Conservation (phyloP, 192 early-diverging fungal species). For the Coemansia sp. region DNA sequence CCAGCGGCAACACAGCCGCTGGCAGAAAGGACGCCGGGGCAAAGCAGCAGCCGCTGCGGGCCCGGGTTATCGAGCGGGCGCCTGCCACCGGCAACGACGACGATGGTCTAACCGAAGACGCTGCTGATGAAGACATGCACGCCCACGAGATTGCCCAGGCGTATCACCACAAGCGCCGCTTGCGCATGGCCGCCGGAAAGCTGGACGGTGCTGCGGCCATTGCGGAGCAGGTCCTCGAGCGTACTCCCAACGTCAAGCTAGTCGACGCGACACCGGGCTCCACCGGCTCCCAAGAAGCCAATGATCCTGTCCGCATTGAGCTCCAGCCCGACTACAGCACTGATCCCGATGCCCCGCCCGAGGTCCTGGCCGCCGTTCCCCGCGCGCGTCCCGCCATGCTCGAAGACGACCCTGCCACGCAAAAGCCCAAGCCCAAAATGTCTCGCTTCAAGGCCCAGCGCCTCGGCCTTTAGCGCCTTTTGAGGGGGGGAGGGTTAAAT, state of each 20-base stretch:
- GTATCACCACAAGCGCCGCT: constrained; percentile 26
- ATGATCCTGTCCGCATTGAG: constrained; percentile 1
- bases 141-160: constrained; percentile 40
- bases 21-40: too few relatives aligned
- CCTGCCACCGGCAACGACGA: not conserved
- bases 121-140: constrained; percentile 34
- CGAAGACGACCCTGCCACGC: too few relatives aligned
- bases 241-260: constrained; percentile 11
- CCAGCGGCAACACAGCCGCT: not conserved
- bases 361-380: constrained; percentile 20
- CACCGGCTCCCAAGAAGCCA: not conserved
- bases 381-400: too few relatives aligned
- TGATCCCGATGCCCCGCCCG: constrained; percentile 4
- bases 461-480: too few relatives aligned
- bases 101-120: constrained; percentile 8
- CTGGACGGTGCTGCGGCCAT: constrained; percentile 25
- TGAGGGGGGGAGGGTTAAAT: too few relatives aligned
- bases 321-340: not conserved
- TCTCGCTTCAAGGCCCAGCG: constrained; percentile 47
- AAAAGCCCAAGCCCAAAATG: constrained; percentile 37
- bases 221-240: constrained; percentile 23
- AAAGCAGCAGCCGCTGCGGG: constrained; percentile 25
- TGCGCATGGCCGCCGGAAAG: constrained; percentile 16
- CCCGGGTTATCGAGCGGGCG: constrained; percentile 21
- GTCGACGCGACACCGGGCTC: not conserved